Base-by-base conservation (phyloP, 345 rosid genomes). In the Cochlearia excelsa region DNA sequence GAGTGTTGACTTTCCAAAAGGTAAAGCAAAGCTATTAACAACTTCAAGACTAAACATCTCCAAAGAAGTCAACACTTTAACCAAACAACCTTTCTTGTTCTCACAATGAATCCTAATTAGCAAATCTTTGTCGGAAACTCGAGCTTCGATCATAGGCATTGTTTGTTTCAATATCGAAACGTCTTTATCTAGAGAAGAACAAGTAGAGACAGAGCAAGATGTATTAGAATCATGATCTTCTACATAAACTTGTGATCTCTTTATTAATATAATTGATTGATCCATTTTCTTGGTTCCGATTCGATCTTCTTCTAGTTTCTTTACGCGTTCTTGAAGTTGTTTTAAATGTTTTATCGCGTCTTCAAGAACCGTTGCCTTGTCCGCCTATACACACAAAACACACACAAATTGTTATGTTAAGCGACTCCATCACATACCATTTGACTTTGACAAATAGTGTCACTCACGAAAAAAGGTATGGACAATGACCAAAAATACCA, bases 81-180 rank as follows among this genome's bases (percentile, higher is more conserved):
- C 23, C 4, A 80, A 26, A 45, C 71, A 34, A 0, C 88, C 85
- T 67, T 72, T 74, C 6, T 65, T 79, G 50, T 78, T 88, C 68
- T 75, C 82, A 57, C 83, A 80, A 26, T 80, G 90, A 65, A 88
- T 74, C 51, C 81, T 77, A 40, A 88, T 71, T 4, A 88, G 77
- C 37, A 88, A 73, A 58, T 83, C 90, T 11, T 71, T 72, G 33
- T 76, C 88, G 0, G 80, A 79, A 33, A 71, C 75, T 56, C 78
- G 77, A 0, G 85, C 90, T 74, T 88, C 88, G n/a, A 88, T 80
- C 70, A 85, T 86, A 0, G 93, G 93, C 16, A 88, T 75, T 0
- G 70, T 57, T n/a, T 72, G 67, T 50, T 64, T 71, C 9, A 68
- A 34, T 26, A 59, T 72, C 2, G 58, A 48, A 27, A 70, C 73